A percentile compares a stretch with the other conserved stretches of the same genome.
Conservation (phyloP, 345 rosid genomes). For the Populus simonii region DNA sequence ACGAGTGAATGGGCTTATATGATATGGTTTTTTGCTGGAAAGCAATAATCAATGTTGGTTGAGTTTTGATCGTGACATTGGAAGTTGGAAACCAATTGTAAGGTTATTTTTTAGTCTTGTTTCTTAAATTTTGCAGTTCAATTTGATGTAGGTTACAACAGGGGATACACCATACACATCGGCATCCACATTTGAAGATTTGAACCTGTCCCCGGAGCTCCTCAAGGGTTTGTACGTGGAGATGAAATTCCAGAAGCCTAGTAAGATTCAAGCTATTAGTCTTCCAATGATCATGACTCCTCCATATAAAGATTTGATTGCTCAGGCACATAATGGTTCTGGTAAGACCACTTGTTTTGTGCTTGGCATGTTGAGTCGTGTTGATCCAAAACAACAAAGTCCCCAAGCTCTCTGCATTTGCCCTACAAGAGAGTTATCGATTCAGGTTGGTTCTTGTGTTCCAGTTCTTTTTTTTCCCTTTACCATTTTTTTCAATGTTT, state of each 20-base stretch:
- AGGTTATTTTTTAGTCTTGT: neutral
- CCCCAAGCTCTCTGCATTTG: constrained; percentile 97
- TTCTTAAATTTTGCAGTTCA: neutral
- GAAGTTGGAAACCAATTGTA: too few species aligned
- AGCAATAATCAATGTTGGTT: neutral
- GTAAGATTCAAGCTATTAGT: constrained; percentile 89
- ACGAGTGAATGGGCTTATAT: neutral
- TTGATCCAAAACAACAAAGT: constrained; percentile 47
- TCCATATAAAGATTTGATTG: constrained; percentile 75
- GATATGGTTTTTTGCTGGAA: neutral
- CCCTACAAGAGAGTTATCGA: constrained; percentile 89
- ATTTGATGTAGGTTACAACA: constrained; percentile 51
- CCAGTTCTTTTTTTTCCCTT: neutral
- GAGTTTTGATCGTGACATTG: too few species aligned
- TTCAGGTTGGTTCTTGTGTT: constrained; percentile 51
- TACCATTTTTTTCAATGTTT: neutral
- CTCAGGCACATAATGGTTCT: constrained; percentile 96
- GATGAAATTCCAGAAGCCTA: constrained; percentile 91
- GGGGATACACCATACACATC: constrained; percentile 87
- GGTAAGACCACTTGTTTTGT: constrained; percentile 98
- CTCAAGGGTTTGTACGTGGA: constrained; percentile 86
- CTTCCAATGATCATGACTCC: constrained; percentile 93
- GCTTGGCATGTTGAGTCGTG: constrained; percentile 90
- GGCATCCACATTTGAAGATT: constrained; percentile 72
- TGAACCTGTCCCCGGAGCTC: constrained; percentile 69